These are phyloP conservation scores for Pistacia atlantica DNA, from an alignment of 345 rosid species.

Conservation along the genomic window DNA sequence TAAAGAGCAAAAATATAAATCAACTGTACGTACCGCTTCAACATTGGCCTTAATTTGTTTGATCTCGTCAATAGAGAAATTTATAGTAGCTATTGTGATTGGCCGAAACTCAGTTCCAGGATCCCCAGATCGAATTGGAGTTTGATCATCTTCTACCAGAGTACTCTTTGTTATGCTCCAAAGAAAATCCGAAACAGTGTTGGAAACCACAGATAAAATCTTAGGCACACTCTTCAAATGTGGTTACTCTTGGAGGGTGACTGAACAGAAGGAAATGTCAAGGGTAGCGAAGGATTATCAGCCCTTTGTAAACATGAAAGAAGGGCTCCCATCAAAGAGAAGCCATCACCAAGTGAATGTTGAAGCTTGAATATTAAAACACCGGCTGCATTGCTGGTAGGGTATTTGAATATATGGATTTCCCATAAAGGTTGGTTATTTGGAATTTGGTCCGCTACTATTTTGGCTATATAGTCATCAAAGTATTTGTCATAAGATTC, in stretches of 20 bases:
- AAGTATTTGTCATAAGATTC: conserved; percentile 13
- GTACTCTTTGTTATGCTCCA: conserved; percentile 41
- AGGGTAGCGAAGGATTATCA: conserved; percentile 47
- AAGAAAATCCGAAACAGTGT: conserved; percentile 37
- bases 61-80: conserved; percentile 38
- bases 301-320: conserved; percentile 56
- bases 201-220: conserved; percentile 7
- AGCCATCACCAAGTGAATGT: conserved; percentile 60
- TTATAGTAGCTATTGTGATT: conserved; percentile 19
- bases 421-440: conserved; percentile 51
- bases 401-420: conserved; percentile 45
- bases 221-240: background rate
- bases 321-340: conserved; percentile 51
- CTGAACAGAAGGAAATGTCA: conserved; percentile 37
- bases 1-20: background rate
- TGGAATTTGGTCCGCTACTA: conserved; percentile 31
- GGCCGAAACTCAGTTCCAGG: conserved; percentile 38
- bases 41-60: conserved; percentile 39
- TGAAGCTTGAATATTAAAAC: conserved; percentile 45
- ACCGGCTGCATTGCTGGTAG: conserved; percentile 40
- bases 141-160: conserved; percentile 32
- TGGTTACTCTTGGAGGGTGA: background rate
- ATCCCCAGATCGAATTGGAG: conserved; percentile 38
- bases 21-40: conserved; percentile 24
- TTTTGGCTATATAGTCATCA: conserved; percentile 31